These are phyloP conservation scores for Metarhizium robertsii DNA, from an alignment of 2,329 filamentous ascomycete genomes.

Conservation along the genomic window DNA sequence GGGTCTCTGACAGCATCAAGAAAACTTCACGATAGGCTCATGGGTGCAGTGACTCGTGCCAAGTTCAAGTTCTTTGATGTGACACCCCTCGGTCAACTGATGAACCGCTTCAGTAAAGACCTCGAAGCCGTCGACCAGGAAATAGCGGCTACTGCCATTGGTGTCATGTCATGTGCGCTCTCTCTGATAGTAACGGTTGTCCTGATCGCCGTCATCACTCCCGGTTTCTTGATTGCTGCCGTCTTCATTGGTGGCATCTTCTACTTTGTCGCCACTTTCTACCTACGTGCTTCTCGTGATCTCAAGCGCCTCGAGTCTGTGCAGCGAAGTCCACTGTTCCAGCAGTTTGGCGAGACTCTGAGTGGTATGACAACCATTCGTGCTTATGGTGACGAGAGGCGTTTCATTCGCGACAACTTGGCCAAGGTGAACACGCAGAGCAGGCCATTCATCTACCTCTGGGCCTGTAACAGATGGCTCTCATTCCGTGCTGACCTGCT, in stretches of 20 bases:
- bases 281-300: slow-evolving; percentile 86
- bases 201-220: slow-evolving; percentile 81
- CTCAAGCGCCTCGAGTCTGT: slow-evolving; percentile 92
- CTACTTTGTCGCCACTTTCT: slow-evolving; percentile 74
- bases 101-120: slow-evolving; percentile 98
- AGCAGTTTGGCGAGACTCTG: slow-evolving; percentile 94
- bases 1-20: slow-evolving; percentile 84
- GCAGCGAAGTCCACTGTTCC: slow-evolving; percentile 88
- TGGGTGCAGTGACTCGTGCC: slow-evolving; percentile 72
- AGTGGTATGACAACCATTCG: slow-evolving; percentile 94
- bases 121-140: slow-evolving; percentile 93
- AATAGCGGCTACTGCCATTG: slow-evolving; percentile 83
- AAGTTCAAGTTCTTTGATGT: slow-evolving; percentile 98
- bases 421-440: slow-evolving; percentile 81
- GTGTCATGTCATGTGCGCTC: slow-evolving; percentile 54
- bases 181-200: slow-evolving; percentile 75
- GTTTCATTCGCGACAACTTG: slow-evolving; percentile 90
- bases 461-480: slow-evolving; percentile 96
- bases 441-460: slow-evolving; percentile 90
- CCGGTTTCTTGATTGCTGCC: slow-evolving; percentile 79
- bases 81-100: slow-evolving; percentile 88
- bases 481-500: slow-evolving; percentile 84
- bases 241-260: slow-evolving; percentile 79
- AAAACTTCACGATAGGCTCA: slow-evolving; percentile 70
- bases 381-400: slow-evolving; percentile 86